A percentile compares a stretch with the other conserved stretches of the same genome.
phyloP scores from a whole-genome alignment of 1,139 yeast genomes.

The Kodamaea arcana region DNA sequence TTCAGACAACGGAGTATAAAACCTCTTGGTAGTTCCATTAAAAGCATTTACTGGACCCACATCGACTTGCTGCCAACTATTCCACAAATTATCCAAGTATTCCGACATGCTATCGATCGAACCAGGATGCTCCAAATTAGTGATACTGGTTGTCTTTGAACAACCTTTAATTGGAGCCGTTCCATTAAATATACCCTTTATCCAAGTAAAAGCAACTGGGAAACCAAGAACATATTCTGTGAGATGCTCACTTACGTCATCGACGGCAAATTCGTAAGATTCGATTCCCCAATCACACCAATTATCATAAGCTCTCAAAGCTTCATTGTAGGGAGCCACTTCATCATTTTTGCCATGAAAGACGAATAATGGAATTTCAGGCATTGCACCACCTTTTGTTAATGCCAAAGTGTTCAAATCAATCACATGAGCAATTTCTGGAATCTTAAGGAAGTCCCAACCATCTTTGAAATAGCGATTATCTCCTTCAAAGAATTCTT shows the following conservation, averaged over 20 bases:
- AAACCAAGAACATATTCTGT: slow-evolving; percentile 13
- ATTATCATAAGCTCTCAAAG: slow-evolving; percentile 21
- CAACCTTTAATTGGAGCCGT: slow-evolving; percentile 26
- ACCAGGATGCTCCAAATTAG: slow-evolving; percentile 18
- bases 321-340: slow-evolving; percentile 24
- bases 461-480: slow-evolving; percentile 13
- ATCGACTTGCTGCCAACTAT: slow-evolving; percentile 3
- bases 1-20: background rate
- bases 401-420: slow-evolving; percentile 19
- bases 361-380: slow-evolving; percentile 31
- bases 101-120: slow-evolving; percentile 8
- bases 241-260: slow-evolving; percentile 9
- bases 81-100: background rate
- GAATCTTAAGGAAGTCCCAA: slow-evolving; percentile 15
- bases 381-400: slow-evolving; percentile 18
- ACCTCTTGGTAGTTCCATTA: background rate
- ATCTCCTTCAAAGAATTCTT: slow-evolving; percentile 15
- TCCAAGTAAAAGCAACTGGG: slow-evolving; percentile 18
- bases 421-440: slow-evolving; percentile 13
- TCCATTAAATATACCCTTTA: slow-evolving; percentile 17
- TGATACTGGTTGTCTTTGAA: slow-evolving; percentile 15
- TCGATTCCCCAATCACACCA: slow-evolving; percentile 30
- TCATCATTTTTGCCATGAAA: slow-evolving; percentile 30
- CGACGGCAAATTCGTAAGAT: slow-evolving; percentile 7
- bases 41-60: slow-evolving; percentile 4